Conservation (phyloP, 352 stramenopile genomes). For the Globisporangium okanoganense region DNA sequence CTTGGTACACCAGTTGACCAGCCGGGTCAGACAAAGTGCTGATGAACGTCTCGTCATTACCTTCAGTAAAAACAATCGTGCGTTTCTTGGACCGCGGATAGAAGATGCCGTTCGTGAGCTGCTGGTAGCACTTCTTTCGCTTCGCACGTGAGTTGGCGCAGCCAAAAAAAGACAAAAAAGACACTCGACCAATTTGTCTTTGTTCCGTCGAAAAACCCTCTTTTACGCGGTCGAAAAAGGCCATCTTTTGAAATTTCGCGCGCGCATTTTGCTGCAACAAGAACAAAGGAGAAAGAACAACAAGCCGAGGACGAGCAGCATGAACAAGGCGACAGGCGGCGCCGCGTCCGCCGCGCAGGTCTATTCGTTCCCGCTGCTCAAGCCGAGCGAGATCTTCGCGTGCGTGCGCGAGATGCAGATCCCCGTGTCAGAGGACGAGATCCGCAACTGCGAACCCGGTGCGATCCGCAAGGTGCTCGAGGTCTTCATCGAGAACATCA, state of each 20-base stretch:
- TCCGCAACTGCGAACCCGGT: constrained; percentile 61
- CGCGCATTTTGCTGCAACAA: constrained; percentile 1
- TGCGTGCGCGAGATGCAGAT: constrained; percentile 91
- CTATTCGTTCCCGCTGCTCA: constrained; percentile 93
- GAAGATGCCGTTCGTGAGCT: too few species aligned
- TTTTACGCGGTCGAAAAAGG: too few species aligned
- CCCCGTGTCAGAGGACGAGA: constrained; percentile 86
- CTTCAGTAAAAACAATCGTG: too few species aligned
- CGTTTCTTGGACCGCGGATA: too few species aligned
- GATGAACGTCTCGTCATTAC: too few species aligned
- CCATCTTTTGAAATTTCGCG: constrained; percentile 10
- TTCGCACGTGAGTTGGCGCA: too few species aligned
- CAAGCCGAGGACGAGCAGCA: not conserved
- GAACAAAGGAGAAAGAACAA: too few species aligned
- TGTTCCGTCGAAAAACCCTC: not conserved
- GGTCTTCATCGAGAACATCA: constrained; percentile 87
- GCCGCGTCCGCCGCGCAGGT: constrained; percentile 1
- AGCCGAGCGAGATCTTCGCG: constrained; percentile 90
- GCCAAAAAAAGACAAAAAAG: too few species aligned
- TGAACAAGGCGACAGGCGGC: constrained; percentile 11
- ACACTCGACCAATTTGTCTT: too few species aligned
- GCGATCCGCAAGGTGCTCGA: constrained; percentile 89
- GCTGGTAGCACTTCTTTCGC: too few species aligned
- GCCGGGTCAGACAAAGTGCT: too few species aligned
- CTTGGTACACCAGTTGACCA: too few species aligned